Percentiles rank a stretch among this genome's conserved stretches.
phyloP scores from a whole-genome alignment of 768 basidiomycete genomes.

The Cubamyces lactineus region DNA sequence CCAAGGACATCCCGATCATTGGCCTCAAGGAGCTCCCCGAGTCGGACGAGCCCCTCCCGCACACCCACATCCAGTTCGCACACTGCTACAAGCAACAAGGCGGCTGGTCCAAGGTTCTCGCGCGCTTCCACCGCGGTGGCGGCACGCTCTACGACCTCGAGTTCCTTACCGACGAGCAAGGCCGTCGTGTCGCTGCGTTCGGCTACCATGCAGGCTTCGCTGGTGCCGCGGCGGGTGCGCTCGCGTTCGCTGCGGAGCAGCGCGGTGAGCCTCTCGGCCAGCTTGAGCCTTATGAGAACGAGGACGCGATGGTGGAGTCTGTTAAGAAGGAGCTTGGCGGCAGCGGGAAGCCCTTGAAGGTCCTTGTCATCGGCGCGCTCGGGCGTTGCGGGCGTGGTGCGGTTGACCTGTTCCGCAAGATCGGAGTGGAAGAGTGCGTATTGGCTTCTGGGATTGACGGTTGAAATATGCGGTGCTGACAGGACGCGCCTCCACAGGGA shows the following conservation, averaged over 20 bases:
- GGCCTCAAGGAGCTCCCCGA: constrained; percentile 95
- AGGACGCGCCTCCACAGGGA: constrained; percentile 51
- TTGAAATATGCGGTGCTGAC: not conserved
- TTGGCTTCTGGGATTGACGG: constrained; percentile 1
- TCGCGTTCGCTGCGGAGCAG: constrained; percentile 73
- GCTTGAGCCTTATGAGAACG: constrained; percentile 83
- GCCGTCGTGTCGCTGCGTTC: constrained; percentile 95
- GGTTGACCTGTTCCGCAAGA: constrained; percentile 93
- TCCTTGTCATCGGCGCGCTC: constrained; percentile 93
- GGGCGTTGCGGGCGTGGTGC: constrained; percentile 95
- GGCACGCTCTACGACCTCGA: constrained; percentile 95
- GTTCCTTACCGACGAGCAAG: constrained; percentile 83
- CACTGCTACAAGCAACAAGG: constrained; percentile 97
- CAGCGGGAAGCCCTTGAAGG: constrained; percentile 75
- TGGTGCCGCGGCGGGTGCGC: constrained; percentile 90
- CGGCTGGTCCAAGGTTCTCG: constrained; percentile 87
- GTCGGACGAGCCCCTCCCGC: constrained; percentile 80
- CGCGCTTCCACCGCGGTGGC: constrained; percentile 80
- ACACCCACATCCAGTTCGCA: constrained; percentile 97
- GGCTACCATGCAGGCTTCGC: constrained; percentile 99
- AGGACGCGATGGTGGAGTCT: constrained; percentile 76
- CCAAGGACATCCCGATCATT: constrained; percentile 75
- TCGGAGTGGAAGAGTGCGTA: constrained; percentile 90
- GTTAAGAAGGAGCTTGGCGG: constrained; percentile 71
- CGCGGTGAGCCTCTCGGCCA: constrained; percentile 62